These are phyloP conservation scores for Eleusine coracana DNA, from an alignment of 176 grass and related monocot genomes.

Conservation along the genomic window DNA sequence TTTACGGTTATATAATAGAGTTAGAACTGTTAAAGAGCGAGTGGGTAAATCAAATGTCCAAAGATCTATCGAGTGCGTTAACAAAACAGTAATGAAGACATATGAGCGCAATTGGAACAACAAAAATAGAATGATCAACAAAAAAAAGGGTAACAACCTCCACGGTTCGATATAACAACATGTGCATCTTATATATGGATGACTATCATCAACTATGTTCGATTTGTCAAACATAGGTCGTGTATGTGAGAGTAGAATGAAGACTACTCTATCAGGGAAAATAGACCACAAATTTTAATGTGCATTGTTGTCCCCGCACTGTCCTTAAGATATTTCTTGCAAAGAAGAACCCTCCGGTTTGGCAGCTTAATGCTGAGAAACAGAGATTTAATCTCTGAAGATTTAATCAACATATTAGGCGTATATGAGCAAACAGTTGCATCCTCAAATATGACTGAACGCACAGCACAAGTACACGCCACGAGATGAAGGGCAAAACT, in stretches of 20 bases:
- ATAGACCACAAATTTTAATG: neutral
- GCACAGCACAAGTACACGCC: neutral
- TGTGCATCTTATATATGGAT: slow-evolving; percentile 31
- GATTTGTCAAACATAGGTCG: neutral
- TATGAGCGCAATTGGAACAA: slow-evolving; percentile 3
- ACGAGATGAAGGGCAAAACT: neutral
- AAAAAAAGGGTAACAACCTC: neutral
- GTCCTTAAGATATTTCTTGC: neutral
- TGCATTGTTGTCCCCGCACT: neutral
- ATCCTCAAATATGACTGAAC: slow-evolving; percentile 8
- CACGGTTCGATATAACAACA: slow-evolving; percentile 15
- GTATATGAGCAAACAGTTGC: neutral
- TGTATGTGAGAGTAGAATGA: neutral
- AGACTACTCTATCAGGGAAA: slow-evolving; percentile 20
- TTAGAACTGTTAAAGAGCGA: slow-evolving; percentile 17
- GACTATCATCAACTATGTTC: too few relatives aligned
- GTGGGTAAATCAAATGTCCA: slow-evolving; percentile 8
- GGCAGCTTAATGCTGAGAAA: neutral
- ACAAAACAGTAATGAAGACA: neutral
- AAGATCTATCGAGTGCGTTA: slow-evolving; percentile 17
- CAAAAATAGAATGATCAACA: neutral
- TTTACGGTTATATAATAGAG: slow-evolving; percentile 9
- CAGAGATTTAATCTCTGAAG: neutral
- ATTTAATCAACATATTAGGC: neutral
- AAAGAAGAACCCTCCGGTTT: neutral